Conservation (phyloP, 371 early-diverging fungal species). For the Neoconidiobolus thromboides region DNA sequence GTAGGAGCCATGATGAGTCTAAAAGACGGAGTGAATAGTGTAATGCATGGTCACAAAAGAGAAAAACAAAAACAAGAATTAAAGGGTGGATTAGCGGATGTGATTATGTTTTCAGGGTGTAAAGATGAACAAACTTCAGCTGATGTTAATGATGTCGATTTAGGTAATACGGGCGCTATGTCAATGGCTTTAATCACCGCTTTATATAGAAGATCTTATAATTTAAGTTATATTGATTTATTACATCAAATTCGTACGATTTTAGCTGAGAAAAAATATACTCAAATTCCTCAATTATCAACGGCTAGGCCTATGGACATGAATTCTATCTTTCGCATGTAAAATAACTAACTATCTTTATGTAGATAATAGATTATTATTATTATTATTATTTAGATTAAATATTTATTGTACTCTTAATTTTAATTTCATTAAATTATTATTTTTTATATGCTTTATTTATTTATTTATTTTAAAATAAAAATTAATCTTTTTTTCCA, state of each 20-base stretch:
- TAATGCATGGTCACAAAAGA: conserved; percentile 20
- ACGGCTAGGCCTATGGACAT: conserved; percentile 35
- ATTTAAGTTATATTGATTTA: conserved; percentile 34
- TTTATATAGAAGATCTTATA: conserved; percentile 10
- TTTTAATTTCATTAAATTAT: no score
- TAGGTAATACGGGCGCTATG: conserved; percentile 44
- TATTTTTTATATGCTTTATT: no score
- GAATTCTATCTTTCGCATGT: conserved; percentile 9
- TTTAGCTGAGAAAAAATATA: conserved; percentile 22
- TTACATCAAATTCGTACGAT: conserved; percentile 29
- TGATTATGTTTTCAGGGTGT: conserved; percentile 51
- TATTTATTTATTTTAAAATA: no score
- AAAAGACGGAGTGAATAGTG: conserved; percentile 12
- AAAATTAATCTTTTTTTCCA: no score
- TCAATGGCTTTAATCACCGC: conserved; percentile 39
- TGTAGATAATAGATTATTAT: no score
- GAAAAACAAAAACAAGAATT: conserved; percentile 14
- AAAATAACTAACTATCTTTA: neutral
- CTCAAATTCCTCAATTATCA: conserved; percentile 43
- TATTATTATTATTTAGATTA: no score
- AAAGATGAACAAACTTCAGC: conserved; percentile 45
- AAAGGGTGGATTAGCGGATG: conserved; percentile 48
- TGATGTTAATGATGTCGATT: conserved; percentile 24
- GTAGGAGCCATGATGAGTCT: conserved; percentile 17
- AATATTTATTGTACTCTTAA: no score